These are phyloP conservation scores for Eucalyptus urophylla DNA, from an alignment of 345 rosid species.

Conservation along the genomic window DNA sequence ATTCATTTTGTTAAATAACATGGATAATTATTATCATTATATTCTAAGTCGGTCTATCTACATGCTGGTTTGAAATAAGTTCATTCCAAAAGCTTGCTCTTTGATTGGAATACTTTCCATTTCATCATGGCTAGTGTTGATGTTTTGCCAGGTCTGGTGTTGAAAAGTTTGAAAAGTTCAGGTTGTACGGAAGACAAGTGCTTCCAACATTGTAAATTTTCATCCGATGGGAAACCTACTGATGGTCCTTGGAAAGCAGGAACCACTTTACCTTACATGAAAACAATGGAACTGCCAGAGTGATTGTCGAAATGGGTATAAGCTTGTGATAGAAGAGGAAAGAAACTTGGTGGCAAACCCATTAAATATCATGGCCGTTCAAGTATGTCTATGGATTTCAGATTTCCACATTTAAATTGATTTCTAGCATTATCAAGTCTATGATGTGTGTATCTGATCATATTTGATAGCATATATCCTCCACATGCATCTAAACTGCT, in stretches of 20 bases:
- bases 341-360: conserved; percentile 54
- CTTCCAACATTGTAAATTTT: conserved; percentile 77
- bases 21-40: background rate
- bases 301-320: conserved; percentile 27
- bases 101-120: background rate
- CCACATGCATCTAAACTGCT: background rate
- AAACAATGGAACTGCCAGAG: conserved; percentile 68
- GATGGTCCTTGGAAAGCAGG: conserved; percentile 81
- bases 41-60: background rate
- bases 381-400: conserved; percentile 62
- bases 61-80: background rate
- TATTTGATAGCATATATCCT: background rate
- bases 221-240: conserved; percentile 68
- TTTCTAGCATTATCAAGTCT: background rate
- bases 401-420: conserved; percentile 7
- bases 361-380: conserved; percentile 81
- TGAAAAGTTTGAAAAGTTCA: conserved; percentile 58
- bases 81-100: background rate
- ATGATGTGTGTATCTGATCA: background rate
- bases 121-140: background rate
- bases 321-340: conserved; percentile 77
- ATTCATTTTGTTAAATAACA: background rate
- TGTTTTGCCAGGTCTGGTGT: conserved; percentile 42
- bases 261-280: conserved; percentile 73
- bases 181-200: conserved; percentile 74